phyloP scores from a whole-genome alignment of 805 yeast genomes.

The Myxozyma lipomycoides region DNA sequence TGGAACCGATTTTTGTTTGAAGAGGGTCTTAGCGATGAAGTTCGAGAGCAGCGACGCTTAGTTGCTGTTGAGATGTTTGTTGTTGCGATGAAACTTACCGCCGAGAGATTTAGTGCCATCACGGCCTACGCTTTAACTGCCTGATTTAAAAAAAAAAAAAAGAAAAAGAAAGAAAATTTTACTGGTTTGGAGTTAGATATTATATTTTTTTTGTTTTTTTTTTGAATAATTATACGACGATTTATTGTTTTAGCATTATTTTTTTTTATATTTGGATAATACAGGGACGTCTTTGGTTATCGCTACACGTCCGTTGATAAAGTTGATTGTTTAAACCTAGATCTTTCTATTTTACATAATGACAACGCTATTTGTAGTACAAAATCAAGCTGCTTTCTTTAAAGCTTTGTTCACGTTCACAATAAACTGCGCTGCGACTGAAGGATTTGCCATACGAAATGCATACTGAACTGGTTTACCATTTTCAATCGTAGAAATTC shows the following conservation, averaged over 20 bases:
- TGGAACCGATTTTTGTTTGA: constrained; percentile 34
- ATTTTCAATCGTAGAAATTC: constrained; percentile 66
- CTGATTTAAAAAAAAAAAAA: too few species aligned
- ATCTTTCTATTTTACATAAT: too few species aligned
- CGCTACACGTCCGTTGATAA: too few species aligned
- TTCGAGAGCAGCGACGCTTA: constrained; percentile 44
- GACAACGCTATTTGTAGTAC: too few species aligned
- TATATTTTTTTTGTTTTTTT: too few species aligned
- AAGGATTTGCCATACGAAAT: constrained; percentile 49
- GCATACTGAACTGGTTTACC: constrained; percentile 78
- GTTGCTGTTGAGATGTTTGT: constrained; percentile 61
- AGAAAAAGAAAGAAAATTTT: too few species aligned
- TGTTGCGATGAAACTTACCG: constrained; percentile 58
- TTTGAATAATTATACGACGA: not conserved
- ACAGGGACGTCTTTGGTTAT: not conserved
- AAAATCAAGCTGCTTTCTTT: not conserved
- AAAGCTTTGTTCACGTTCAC: not conserved
- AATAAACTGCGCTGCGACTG: not conserved
- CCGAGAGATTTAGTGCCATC: constrained; percentile 68
- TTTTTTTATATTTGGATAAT: not conserved
- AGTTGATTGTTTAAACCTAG: too few species aligned
- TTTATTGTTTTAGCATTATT: not conserved
- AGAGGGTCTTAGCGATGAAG: constrained; percentile 7
- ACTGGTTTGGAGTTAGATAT: too few species aligned
- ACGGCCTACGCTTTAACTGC: constrained; percentile 67